phyloP scores from a whole-genome alignment of 371 early-diverging fungal species.

The Enteropsectra breve region DNA sequence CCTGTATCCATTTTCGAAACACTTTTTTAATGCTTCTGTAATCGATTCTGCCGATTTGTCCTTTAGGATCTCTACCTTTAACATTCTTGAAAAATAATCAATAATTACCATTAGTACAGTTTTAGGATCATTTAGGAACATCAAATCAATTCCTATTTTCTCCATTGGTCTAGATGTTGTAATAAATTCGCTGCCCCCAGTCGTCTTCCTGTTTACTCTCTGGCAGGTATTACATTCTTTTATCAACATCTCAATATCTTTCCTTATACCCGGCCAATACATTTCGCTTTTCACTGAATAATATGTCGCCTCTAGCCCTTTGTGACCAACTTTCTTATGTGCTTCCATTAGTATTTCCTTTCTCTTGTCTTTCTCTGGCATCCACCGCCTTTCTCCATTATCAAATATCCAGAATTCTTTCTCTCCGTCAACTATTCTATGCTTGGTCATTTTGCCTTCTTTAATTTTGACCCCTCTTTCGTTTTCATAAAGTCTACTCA shows the following conservation, averaged over 20 bases:
- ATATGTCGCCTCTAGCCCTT: conserved; percentile 1
- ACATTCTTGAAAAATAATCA: conserved; percentile 26
- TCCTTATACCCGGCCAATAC: conserved; percentile 25
- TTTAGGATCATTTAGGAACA: neutral
- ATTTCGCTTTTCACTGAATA: conserved; percentile 15
- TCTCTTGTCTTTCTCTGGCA: conserved; percentile 8
- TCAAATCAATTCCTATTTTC: conserved; percentile 19
- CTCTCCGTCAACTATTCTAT: neutral
- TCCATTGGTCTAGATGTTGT: neutral
- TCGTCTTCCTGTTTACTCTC: conserved; percentile 28
- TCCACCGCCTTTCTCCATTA: neutral
- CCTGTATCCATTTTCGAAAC: neutral
- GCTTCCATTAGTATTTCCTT: neutral
- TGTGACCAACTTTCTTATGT: conserved; percentile 14
- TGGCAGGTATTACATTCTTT: conserved; percentile 28
- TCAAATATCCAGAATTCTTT: conserved; percentile 1
- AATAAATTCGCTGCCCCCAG: conserved; percentile 3
- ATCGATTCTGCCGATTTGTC: conserved; percentile 6
- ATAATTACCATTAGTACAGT: neutral
- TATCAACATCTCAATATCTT: conserved; percentile 5
- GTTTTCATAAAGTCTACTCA: conserved; percentile 33
- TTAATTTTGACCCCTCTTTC: too few species aligned
- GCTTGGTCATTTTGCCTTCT: too few species aligned
- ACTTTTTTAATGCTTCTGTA: conserved; percentile 7
- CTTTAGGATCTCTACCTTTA: neutral